These are phyloP conservation scores for Cardamine resedifolia DNA, from an alignment of 345 rosid species.

Conservation along the genomic window DNA sequence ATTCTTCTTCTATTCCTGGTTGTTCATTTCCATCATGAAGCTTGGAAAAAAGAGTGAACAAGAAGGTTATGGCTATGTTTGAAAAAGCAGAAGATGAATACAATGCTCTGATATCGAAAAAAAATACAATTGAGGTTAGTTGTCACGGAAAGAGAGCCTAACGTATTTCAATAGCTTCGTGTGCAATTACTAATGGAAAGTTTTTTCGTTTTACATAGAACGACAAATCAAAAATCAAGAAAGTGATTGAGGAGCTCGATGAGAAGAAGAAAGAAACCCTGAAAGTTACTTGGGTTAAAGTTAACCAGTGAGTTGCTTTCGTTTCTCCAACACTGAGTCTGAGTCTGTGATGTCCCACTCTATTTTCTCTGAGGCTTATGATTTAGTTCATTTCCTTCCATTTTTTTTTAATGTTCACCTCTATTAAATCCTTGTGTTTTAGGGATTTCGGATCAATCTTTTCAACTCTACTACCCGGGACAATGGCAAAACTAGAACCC, in stretches of 20 bases:
- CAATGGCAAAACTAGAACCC: slow-evolving; percentile 93
- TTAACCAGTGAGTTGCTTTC: slow-evolving; percentile 58
- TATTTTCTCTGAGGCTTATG: neutral
- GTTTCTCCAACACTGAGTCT: neutral
- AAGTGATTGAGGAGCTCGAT: slow-evolving; percentile 96
- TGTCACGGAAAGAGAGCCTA: slow-evolving; percentile 2
- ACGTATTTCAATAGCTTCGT: slow-evolving; percentile 12
- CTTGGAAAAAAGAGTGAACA: slow-evolving; percentile 94
- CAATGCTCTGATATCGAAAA: slow-evolving; percentile 85
- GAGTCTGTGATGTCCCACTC: neutral
- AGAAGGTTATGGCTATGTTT: slow-evolving; percentile 98
- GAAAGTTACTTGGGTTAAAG: slow-evolving; percentile 97
- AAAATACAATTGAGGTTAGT: slow-evolving; percentile 86
- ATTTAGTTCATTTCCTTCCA: neutral
- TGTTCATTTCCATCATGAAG: slow-evolving; percentile 42
- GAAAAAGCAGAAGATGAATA: slow-evolving; percentile 99
- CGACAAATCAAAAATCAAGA: slow-evolving; percentile 90
- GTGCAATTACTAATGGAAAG: slow-evolving; percentile 16
- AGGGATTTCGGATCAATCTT: slow-evolving; percentile 98
- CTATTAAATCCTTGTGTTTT: slow-evolving; percentile 24
- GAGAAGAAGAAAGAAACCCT: slow-evolving; percentile 98
- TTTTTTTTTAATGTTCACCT: neutral
- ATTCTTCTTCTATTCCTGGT: slow-evolving; percentile 21
- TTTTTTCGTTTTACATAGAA: slow-evolving; percentile 43
- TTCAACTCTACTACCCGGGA: slow-evolving; percentile 92